phyloP scores from a whole-genome alignment of 345 rosid species.

The Ailanthus altissimus region DNA sequence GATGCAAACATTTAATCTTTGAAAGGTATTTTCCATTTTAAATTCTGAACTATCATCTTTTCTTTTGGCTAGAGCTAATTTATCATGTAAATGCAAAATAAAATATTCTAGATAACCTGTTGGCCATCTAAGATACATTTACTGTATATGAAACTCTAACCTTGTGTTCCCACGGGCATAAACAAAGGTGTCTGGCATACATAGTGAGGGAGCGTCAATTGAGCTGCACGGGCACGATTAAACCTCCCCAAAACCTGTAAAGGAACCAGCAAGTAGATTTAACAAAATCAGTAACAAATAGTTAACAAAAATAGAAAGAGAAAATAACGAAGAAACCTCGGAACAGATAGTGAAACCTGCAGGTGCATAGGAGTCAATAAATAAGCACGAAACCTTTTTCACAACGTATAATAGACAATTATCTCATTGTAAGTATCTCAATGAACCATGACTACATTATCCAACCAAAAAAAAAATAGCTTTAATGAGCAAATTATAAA shows the following conservation, averaged over 20 bases:
- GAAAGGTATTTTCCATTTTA: neutral
- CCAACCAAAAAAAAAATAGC: no score
- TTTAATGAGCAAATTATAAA: neutral
- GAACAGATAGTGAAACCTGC: neutral
- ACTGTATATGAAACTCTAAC: slow-evolving; percentile 31
- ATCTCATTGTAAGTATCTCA: neutral
- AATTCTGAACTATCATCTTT: neutral
- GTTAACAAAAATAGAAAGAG: neutral
- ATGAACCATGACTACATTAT: neutral
- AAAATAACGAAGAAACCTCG: neutral
- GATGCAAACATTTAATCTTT: neutral
- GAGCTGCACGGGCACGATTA: slow-evolving; percentile 85
- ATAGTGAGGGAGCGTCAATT: slow-evolving; percentile 65
- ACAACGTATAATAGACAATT: neutral
- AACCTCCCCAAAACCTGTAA: slow-evolving; percentile 65
- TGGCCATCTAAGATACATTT: neutral
- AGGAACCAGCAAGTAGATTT: neutral
- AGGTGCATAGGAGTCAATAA: neutral
- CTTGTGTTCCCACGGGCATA: slow-evolving; percentile 92
- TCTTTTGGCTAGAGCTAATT: neutral
- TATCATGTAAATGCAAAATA: neutral
- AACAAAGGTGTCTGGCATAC: slow-evolving; percentile 73
- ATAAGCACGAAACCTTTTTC: neutral
- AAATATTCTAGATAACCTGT: neutral
- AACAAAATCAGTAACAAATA: neutral